Evolutionary conservation across 345 rosid genomes (phyloP).

Genomic region (Eucalyptus rudis): DNA sequence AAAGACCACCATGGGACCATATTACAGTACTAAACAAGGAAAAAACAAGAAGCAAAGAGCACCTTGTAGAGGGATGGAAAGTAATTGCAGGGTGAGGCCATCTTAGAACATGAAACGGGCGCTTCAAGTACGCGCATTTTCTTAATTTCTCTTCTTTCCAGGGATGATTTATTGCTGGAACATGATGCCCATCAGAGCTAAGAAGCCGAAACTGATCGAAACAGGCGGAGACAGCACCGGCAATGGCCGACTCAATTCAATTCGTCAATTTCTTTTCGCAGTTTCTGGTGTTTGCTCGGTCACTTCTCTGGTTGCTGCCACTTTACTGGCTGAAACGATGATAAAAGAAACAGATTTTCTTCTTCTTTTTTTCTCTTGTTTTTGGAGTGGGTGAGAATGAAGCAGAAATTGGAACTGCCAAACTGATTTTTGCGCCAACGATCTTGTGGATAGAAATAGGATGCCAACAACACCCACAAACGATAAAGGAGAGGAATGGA

Average conservation of each 20-base stretch:
- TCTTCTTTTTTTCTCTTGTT: too few species aligned
- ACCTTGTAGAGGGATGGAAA: slow-evolving; percentile 17
- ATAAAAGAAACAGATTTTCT: neutral
- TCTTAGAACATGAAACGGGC: neutral
- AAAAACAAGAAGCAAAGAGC: neutral
- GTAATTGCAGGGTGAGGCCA: slow-evolving; percentile 2
- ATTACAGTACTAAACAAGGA: neutral
- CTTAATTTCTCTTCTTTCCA: neutral
- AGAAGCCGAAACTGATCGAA: neutral
- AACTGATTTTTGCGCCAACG: neutral
- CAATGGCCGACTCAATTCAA: neutral
- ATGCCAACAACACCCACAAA: neutral
- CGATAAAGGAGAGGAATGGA: neutral
- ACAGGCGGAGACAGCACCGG: neutral
- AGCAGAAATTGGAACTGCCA: neutral
- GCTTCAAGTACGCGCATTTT: neutral
- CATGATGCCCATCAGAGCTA: neutral
- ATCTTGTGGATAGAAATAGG: neutral
- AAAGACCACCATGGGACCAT: neutral
- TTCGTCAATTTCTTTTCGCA: neutral
- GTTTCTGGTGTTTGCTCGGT: neutral
- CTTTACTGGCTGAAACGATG: neutral
- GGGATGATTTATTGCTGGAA: neutral
- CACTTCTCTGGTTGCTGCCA: neutral
- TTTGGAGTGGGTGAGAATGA: neutral